phyloP scores from a whole-genome alignment of 768 basidiomycete genomes.

The Heimioporus sp. region DNA sequence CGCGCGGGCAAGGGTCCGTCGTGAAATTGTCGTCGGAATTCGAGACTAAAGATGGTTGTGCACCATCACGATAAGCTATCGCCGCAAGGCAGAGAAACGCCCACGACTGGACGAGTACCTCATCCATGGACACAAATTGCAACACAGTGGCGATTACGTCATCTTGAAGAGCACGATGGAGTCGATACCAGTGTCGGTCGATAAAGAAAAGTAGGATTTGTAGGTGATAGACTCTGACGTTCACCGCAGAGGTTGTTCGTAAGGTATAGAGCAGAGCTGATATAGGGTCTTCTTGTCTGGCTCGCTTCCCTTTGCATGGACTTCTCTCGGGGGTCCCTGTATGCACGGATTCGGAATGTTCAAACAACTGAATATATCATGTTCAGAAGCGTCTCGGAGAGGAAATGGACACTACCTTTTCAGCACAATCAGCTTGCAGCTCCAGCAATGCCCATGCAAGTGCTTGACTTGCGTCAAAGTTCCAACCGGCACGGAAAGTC shows the following conservation, averaged over 20 bases:
- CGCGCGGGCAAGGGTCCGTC: conserved; percentile 5
- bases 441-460: conserved; percentile 78
- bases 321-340: conserved; percentile 34
- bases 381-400: conserved; percentile 5
- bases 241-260: conserved; percentile 29
- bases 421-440: conserved; percentile 75
- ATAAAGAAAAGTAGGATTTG: conserved; percentile 86
- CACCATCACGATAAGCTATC: conserved; percentile 54
- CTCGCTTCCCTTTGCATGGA: conserved; percentile 46
- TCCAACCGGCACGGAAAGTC: conserved; percentile 72
- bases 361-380: conserved; percentile 48
- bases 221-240: conserved; percentile 49
- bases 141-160: conserved; percentile 55
- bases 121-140: conserved; percentile 62
- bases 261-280: conserved; percentile 51
- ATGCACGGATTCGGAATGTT: conserved; percentile 56
- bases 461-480: conserved; percentile 68
- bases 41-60: conserved; percentile 1
- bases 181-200: conserved; percentile 66
- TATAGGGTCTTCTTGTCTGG: conserved; percentile 59
- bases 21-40: neutral
- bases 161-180: conserved; percentile 58
- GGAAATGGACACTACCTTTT: conserved; percentile 44
- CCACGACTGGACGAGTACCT: conserved; percentile 76
- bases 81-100: conserved; percentile 77